These are phyloP conservation scores for Schwanniomyces vanrijiae DNA, from an alignment of 805 yeast species.

Conservation along the genomic window DNA sequence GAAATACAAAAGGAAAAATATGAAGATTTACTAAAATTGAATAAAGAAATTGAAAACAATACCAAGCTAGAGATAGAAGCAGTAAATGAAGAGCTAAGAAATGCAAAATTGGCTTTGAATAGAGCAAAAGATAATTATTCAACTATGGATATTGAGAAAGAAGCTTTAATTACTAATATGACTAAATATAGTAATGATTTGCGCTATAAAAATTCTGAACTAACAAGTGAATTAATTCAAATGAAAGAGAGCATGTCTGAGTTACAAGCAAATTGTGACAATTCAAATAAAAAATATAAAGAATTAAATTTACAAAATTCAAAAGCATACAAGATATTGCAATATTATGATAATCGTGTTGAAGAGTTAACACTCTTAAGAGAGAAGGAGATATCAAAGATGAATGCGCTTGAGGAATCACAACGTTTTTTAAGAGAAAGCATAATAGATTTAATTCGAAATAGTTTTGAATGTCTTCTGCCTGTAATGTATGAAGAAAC, in stretches of 20 bases:
- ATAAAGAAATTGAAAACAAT: background rate
- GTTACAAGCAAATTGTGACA: background rate
- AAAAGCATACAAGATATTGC: conserved; percentile 1
- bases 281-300: conserved; percentile 1
- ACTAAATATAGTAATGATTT: background rate
- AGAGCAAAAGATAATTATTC: background rate
- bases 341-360: conserved; percentile 2
- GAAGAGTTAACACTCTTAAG: conserved; percentile 9
- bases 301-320: conserved; percentile 1
- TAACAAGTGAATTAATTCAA: background rate
- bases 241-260: background rate
- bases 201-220: background rate
- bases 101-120: background rate
- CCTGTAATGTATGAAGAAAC: conserved; percentile 18
- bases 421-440: conserved; percentile 16
- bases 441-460: conserved; percentile 2
- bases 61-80: background rate
- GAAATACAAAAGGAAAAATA: background rate
- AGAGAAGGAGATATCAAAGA: conserved; percentile 36
- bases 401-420: conserved; percentile 36
- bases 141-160: background rate
- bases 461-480: conserved; percentile 6
- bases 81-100: background rate
- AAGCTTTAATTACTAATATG: background rate
- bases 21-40: background rate